Conservation (phyloP, 169 alveolate species). For the Eimeria falciformis region DNA sequence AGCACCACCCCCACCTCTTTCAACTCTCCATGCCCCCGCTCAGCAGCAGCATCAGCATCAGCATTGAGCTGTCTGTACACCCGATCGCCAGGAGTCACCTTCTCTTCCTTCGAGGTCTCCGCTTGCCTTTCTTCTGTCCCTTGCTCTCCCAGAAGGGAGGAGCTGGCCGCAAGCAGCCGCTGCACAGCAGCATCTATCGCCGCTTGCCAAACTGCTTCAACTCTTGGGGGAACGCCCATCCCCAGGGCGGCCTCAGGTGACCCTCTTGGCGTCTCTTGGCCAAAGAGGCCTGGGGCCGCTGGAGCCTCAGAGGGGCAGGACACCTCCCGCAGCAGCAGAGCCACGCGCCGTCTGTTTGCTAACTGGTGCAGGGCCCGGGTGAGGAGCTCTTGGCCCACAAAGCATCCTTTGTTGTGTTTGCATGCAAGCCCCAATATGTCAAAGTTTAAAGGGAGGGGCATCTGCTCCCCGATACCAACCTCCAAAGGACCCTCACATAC, state of each 20-base stretch:
- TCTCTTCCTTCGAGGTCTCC: not conserved
- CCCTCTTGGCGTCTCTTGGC: not conserved
- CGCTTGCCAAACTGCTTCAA: not conserved
- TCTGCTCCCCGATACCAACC: not conserved
- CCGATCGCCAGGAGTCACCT: not conserved
- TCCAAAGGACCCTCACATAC: conserved; percentile 9
- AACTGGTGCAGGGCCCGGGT: conserved; percentile 71
- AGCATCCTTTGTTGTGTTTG: conserved; percentile 66
- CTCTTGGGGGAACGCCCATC: not conserved
- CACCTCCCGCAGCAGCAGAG: conserved; percentile 44
- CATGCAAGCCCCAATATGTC: conserved; percentile 41
- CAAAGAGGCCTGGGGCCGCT: not conserved
- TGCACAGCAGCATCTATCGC: conserved; percentile 25
- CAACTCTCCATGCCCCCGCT: not conserved
- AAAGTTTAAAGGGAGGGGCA: conserved; percentile 29
- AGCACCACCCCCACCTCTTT: conserved; percentile 24
- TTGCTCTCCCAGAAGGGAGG: too few relatives aligned
- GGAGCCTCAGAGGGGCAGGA: conserved; percentile 50
- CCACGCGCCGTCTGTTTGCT: conserved; percentile 35
- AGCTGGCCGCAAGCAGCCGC: not conserved
- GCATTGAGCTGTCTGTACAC: conserved; percentile 1
- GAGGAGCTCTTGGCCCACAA: conserved; percentile 65
- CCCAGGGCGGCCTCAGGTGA: conserved; percentile 6
- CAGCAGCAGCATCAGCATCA: not conserved
- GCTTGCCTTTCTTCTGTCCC: not conserved